A percentile compares a stretch with the other conserved stretches of the same genome.
phyloP scores from a whole-genome alignment of 208 protist genomes.

The Trypanosoma avium region DNA sequence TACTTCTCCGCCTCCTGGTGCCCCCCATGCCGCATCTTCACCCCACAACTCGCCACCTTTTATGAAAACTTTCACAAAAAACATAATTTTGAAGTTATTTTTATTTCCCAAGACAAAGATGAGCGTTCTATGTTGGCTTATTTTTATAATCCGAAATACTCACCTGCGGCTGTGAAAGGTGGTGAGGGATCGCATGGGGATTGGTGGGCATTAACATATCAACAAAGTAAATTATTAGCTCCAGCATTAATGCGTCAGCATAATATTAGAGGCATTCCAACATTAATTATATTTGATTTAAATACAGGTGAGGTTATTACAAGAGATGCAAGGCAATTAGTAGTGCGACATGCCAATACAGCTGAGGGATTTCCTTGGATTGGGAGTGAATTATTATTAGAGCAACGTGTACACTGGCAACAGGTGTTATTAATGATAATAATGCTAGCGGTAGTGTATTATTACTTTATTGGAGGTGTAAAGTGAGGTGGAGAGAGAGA shows the following conservation, averaged over 20 bases:
- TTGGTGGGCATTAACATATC: conserved; percentile 60
- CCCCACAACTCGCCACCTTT: conserved; percentile 63
- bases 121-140: conserved; percentile 66
- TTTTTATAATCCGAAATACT: conserved; percentile 44
- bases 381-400: neutral
- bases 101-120: conserved; percentile 58
- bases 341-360: conserved; percentile 36
- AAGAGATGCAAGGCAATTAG: conserved; percentile 25
- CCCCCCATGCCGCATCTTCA: conserved; percentile 79
- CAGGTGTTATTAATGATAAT: neutral
- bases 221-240: conserved; percentile 24
- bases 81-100: conserved; percentile 66
- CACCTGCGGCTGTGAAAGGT: conserved; percentile 50
- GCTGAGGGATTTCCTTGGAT: conserved; percentile 47
- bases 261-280: conserved; percentile 40
- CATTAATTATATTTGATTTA: conserved; percentile 39
- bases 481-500: too few species aligned
- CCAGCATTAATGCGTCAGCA: conserved; percentile 28
- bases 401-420: too few species aligned
- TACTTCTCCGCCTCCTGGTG: conserved; percentile 89
- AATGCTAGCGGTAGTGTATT: too few species aligned
- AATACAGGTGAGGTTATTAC: conserved; percentile 42
- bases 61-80: conserved; percentile 41
- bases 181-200: conserved; percentile 33
- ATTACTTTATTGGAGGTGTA: too few species aligned